These are phyloP conservation scores for Huntiella savannae DNA, from an alignment of 2,329 filamentous ascomycete genomes.

Conservation along the genomic window DNA sequence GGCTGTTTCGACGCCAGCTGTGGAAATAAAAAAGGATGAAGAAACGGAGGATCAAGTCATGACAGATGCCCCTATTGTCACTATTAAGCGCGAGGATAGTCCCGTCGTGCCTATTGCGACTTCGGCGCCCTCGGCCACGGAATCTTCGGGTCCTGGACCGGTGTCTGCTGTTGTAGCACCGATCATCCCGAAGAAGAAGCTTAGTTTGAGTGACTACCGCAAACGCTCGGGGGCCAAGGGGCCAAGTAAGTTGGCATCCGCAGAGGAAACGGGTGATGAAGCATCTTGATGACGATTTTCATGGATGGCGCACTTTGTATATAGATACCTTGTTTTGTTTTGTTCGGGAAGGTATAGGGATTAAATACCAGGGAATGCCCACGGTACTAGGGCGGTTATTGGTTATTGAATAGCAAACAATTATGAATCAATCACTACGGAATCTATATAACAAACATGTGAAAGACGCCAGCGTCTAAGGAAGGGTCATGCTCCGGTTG, in stretches of 20 bases:
- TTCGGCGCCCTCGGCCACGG: not conserved
- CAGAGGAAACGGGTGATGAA: conserved; percentile 8
- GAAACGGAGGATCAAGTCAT: not conserved
- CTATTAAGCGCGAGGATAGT: not conserved
- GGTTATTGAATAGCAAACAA: no score
- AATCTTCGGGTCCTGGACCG: not conserved
- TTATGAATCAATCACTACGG: no score
- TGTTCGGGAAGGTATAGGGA: not conserved
- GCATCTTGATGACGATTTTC: not conserved
- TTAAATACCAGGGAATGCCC: no score
- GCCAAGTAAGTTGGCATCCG: conserved; percentile 6
- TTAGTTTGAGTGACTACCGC: conserved; percentile 46
- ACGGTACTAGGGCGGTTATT: no score
- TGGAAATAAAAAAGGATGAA: no score
- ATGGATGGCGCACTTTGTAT: not conserved
- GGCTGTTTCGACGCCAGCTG: no score
- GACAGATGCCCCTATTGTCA: not conserved
- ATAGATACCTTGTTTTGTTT: not conserved
- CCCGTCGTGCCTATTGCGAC: not conserved
- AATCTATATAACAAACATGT: no score
- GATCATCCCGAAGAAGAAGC: conserved; percentile 32
- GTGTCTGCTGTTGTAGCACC: not conserved
- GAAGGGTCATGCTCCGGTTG: conserved; percentile 29
- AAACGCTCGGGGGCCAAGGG: conserved; percentile 37
- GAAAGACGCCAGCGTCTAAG: not conserved